Evolutionary conservation across 345 rosid genomes (phyloP).

Genomic region (Citrus mangshanensis): DNA sequence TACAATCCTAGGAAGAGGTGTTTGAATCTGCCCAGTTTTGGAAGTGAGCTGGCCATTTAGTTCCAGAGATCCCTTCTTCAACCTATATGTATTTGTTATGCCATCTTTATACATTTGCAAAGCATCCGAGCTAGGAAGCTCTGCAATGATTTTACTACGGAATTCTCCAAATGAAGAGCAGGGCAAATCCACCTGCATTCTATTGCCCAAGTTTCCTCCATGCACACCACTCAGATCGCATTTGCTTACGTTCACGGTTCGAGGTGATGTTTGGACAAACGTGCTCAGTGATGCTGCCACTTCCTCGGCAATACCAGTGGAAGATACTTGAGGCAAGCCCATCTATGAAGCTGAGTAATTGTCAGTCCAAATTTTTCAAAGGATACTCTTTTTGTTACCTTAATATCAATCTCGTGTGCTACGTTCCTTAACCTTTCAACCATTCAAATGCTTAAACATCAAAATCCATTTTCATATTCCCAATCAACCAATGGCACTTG

Average conservation of each 20-base stretch:
- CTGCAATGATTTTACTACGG: constrained; percentile 27
- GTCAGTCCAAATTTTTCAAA: constrained; percentile 7
- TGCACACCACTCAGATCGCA: constrained; percentile 43
- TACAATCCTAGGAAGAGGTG: constrained; percentile 49
- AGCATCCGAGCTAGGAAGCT: constrained; percentile 24
- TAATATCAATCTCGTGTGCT: neutral
- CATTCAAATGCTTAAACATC: neutral
- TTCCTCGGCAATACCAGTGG: constrained; percentile 37
- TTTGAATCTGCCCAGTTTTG: constrained; percentile 31
- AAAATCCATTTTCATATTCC: neutral
- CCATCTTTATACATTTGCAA: constrained; percentile 27
- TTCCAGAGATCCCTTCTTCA: constrained; percentile 29
- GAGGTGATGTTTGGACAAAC: constrained; percentile 35
- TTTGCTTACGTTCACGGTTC: constrained; percentile 21
- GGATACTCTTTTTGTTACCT: constrained; percentile 3
- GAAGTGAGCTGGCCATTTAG: constrained; percentile 23
- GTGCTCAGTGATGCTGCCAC: constrained; percentile 30
- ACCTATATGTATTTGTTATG: constrained; percentile 24
- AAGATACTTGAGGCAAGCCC: constrained; percentile 66
- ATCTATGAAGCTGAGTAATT: constrained; percentile 22
- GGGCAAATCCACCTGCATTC: constrained; percentile 27
- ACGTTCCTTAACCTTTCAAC: constrained; percentile 5
- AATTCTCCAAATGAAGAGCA: constrained; percentile 42
- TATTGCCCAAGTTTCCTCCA: constrained; percentile 30
- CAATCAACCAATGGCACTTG: constrained; percentile 9